Evolutionary conservation across 306 rosid genomes (phyloP).

Genomic region (Phaseolus lunatus): DNA sequence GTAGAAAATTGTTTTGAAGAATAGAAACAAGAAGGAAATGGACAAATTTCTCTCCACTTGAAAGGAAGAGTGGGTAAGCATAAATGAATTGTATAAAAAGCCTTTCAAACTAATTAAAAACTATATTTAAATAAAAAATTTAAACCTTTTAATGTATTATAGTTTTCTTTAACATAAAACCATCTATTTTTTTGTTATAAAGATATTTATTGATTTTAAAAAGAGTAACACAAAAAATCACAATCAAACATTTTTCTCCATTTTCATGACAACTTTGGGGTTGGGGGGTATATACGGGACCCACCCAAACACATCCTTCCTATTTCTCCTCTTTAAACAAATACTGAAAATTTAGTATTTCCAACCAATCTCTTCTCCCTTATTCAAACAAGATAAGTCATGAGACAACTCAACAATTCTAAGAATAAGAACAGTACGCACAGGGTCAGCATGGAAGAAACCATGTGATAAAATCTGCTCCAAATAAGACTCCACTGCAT

Average conservation of each 20-base stretch:
- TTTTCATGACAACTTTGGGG: not conserved
- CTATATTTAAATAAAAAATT: not conserved
- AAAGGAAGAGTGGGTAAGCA: not conserved
- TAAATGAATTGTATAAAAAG: not conserved
- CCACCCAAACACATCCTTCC: not conserved
- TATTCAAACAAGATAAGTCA: not conserved
- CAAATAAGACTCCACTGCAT: conserved; percentile 98
- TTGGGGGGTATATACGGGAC: not conserved
- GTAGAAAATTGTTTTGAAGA: not conserved
- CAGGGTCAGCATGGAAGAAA: conserved; percentile 99
- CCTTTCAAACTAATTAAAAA: not conserved
- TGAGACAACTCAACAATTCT: conserved; percentile 23
- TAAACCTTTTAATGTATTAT: not conserved
- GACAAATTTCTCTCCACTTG: not conserved
- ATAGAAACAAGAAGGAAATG: not conserved
- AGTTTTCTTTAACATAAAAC: not conserved
- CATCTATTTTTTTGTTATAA: not conserved
- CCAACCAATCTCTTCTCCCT: not conserved
- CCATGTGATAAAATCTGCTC: conserved; percentile 99
- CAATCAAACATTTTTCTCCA: not conserved
- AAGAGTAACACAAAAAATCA: not conserved
- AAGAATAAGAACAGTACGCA: conserved; percentile 50
- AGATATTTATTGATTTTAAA: not conserved
- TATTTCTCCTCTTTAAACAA: not conserved
- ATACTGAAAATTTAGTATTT: not conserved